Base-by-base conservation (phyloP, 1,284 basidiomycete species). In the Cutaneotrichosporon curvatum region DNA sequence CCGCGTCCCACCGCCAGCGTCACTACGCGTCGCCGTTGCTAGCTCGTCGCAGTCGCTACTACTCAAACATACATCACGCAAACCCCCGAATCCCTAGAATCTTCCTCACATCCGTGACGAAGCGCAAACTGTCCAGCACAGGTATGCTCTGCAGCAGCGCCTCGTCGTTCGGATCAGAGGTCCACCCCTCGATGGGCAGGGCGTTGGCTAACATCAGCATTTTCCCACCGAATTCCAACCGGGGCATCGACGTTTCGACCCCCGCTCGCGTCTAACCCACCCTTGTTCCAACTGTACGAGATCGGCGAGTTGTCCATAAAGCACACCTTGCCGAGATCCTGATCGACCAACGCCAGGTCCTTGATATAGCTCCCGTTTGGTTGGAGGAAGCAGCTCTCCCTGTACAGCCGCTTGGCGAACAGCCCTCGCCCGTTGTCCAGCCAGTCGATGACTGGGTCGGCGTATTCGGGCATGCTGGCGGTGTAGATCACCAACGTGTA, bases 361-460 rank as follows among this genome's bases (percentile, higher is more conserved):
- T 99, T 99, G 61, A 87, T 85, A 75, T 95, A 98, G 31, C 86
- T 84, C 22, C 95, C 95, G 65, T 90, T 90, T 10, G 84, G 81
- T 37, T 92, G 79, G 53, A 90, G 83, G 34, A 85, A 89, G 73
- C 94, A 98, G 44, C 87, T 87, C 74, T 97, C 90, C 51, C 94
- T 81, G 70, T 97, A 99, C 51, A 97, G 77, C 32, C 91, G 81
- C 53, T 85, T 84, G 1, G 79, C 80, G 36, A 99, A 81, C 48
- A 98, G 85, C 8, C 88, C 89, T 39, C 89, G 79, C 3, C 94
- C 94, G 50, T 86, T 89, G 67, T 99, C 94, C 49, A 99, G 75
- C 94, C 95, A 99, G 73, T 99, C 95, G 60, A 99, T 98, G 22
- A 99, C 94, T 0, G 95, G 94, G 74, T 99, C 94, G 48, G 94